Percentiles rank a stretch among this genome's conserved stretches.
These are phyloP conservation scores for Claviceps digitariae DNA, from an alignment of 2,329 filamentous ascomycete species.

Conservation along the genomic window DNA sequence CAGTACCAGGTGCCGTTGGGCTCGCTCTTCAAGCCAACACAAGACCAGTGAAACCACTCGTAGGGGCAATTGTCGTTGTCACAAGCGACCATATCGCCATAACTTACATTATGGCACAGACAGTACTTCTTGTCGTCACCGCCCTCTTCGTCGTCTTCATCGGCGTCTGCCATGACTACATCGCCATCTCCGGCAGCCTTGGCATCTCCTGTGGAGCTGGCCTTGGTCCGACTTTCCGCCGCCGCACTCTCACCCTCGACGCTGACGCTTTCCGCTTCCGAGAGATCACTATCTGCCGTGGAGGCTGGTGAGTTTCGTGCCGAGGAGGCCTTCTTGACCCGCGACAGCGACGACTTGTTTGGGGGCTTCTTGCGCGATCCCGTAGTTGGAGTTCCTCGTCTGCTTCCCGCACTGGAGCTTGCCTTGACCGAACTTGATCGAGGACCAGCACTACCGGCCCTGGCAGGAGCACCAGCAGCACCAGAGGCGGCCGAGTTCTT, in stretches of 20 bases:
- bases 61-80: conserved; percentile 70
- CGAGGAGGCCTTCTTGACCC: conserved; percentile 42
- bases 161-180: conserved; percentile 40
- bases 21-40: conserved; percentile 54
- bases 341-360: conserved; percentile 47
- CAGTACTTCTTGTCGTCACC: conserved; percentile 73
- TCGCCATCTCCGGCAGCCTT: conserved; percentile 32
- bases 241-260: conserved; percentile 34
- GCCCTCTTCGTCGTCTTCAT: conserved; percentile 52
- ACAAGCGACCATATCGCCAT: conserved; percentile 80
- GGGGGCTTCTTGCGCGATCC: conserved; percentile 34
- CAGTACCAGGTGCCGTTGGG: conserved; percentile 57
- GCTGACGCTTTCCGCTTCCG: conserved; percentile 45
- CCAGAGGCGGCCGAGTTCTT: conserved; percentile 25
- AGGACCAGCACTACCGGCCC: conserved; percentile 48
- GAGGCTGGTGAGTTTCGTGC: conserved; percentile 49
- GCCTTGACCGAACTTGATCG: conserved; percentile 35
- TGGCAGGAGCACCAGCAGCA: conserved; percentile 18
- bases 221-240: conserved; percentile 18
- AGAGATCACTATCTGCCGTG: conserved; percentile 50
- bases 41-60: conserved; percentile 82
- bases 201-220: conserved; percentile 19
- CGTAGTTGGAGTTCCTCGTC: conserved; percentile 35
- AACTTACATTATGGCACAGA: conserved; percentile 69
- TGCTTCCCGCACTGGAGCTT: conserved; percentile 22